phyloP scores from a whole-genome alignment of 345 rosid genomes.

The Hibiscus syriacus region DNA sequence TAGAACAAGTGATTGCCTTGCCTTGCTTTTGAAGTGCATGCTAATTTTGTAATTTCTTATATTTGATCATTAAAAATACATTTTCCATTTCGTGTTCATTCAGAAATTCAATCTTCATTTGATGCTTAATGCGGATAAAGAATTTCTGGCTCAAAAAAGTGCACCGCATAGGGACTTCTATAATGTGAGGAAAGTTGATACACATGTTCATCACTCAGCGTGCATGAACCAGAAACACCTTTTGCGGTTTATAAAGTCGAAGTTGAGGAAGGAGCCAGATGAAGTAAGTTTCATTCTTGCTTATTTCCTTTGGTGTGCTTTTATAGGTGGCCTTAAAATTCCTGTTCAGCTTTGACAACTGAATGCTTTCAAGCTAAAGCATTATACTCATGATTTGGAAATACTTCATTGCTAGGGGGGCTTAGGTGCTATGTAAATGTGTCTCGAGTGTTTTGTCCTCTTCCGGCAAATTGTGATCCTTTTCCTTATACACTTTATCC shows the following conservation, averaged over 20 bases:
- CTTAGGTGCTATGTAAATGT: no score
- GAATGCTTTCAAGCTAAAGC: background rate
- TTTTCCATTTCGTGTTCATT: background rate
- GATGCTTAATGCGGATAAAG: background rate
- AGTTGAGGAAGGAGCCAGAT: background rate
- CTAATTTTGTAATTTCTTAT: conserved; percentile 13
- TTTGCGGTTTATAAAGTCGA: background rate
- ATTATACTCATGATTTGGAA: background rate
- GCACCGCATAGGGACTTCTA: background rate
- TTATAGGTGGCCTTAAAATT: background rate
- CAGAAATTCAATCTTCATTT: background rate
- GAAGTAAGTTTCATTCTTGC: background rate
- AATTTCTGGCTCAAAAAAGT: background rate
- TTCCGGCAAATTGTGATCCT: background rate
- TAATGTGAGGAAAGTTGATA: background rate
- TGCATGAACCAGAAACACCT: background rate
- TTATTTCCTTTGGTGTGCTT: background rate
- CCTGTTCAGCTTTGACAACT: background rate
- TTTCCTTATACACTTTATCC: background rate
- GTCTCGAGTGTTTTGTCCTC: background rate
- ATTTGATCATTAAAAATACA: background rate
- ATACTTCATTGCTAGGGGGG: background rate
- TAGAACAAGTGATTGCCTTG: conserved; percentile 63
- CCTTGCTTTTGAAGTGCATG: background rate
- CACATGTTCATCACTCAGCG: background rate